Conservation (phyloP, 2,329 filamentous ascomycete species). For the Lanzia echinophila region DNA sequence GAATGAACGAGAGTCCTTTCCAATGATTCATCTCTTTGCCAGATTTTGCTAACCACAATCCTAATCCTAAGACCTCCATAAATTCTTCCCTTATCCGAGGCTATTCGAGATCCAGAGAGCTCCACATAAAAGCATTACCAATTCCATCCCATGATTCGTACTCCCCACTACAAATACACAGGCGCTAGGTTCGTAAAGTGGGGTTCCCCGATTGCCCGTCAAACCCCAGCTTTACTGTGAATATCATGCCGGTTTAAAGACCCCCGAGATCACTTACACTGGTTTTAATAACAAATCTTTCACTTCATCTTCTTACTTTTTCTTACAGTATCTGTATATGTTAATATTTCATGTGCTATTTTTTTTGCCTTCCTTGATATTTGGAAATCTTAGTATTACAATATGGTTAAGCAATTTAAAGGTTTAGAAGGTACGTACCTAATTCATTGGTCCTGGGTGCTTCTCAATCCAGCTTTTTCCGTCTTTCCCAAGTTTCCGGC, state of each 20-base stretch:
- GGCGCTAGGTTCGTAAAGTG: not conserved
- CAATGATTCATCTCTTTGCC: not conserved
- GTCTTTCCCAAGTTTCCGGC: not conserved
- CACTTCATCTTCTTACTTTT: no score
- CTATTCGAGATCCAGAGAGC: no score
- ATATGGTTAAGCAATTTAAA: slow-evolving; percentile 5
- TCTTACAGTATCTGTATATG: no score
- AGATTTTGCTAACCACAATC: no score
- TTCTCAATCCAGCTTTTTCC: no score
- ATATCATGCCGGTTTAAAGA: not conserved
- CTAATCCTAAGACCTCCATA: no score
- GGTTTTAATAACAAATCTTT: no score
- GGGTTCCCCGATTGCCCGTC: not conserved
- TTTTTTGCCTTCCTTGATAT: not conserved
- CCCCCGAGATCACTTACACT: no score
- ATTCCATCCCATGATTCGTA: not conserved
- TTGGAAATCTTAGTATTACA: no score
- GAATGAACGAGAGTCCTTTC: not conserved
- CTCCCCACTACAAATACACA: not conserved
- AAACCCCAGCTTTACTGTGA: not conserved
- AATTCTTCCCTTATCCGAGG: no score
- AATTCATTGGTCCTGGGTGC: no score
- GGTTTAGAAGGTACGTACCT: slow-evolving; percentile 1
- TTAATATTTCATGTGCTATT: no score
- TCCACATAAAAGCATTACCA: not conserved